Evolutionary conservation across 768 basidiomycete genomes (phyloP), one percentile per base, ranked within the genome.

Genomic region (Phylloporus arenicola): DNA sequence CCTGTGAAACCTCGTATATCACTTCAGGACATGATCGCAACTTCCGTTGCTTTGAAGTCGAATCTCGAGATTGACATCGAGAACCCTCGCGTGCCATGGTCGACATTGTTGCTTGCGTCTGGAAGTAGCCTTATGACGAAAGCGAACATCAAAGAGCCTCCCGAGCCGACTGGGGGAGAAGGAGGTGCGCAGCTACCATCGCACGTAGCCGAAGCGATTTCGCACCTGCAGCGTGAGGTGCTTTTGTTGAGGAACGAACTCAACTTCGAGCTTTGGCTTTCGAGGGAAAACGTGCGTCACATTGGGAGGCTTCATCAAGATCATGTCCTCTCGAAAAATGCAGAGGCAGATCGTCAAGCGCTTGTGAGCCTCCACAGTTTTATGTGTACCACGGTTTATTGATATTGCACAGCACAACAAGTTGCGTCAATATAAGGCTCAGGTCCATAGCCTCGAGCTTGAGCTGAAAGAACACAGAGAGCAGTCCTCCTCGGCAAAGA

Each of bases 241-340:
- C 65, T 91, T 3, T 66, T 91, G 25, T 71, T 92, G 25, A 75
- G 85, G 43, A 89, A 83, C 61, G 89, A 92, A 56, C 79, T 92
- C 37, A 89, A 90, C 62, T 89, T 92, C 53, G 87, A 92, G 69
- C 72, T 84, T 22, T 93, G 89, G 87, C 70, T 87, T 37, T 83
- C 87, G 50, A 75, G 87, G 55, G 84, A 91, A 67, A 89, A 90
- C 51, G 77, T 86, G 45, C 81, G 82, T 62, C 88, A 92, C 60
- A 86, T 93, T 44, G 87, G 84, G n/a, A 77, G 84, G 35, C 70
- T 92, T 38, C 85, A 88, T 58, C 78, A 84, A 55, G 84, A 88
- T 56, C 82, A 81, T 29, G 80, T 88, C 20, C 66, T 86, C 33
- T 81, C 84, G 51, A 80, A 79, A 60, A 83, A 80, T 41, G 87